Base-by-base conservation (phyloP, 352 stramenopile genomes). In the Saprolegnia parasitica region DNA sequence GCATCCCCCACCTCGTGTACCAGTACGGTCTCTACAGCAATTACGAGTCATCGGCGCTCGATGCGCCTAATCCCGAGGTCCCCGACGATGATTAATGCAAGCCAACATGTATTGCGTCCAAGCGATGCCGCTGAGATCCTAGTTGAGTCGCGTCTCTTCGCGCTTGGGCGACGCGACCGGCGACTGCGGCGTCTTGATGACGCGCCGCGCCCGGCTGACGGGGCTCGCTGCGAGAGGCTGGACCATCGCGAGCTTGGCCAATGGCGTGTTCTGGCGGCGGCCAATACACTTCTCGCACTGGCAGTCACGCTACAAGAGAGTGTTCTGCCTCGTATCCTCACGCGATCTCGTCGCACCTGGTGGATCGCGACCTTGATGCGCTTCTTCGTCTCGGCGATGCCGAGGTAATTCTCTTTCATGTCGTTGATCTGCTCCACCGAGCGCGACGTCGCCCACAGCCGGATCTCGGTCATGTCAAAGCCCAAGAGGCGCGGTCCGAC, bases 1-100 rank as follows among this genome's bases (percentile, higher is more conserved):
- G 81, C 23, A 98, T 98, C 68, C 93, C 95, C 16, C 87, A 98
- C 76, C 82, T 98, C 21, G 90, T 98, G 52, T 98, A 98, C 76
- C 94, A 98, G 71, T 98, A 98, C 72, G 87, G 84, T 11, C 78
- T 97, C 8, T 98, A 86, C 72, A 81, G 86, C 60, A 98, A 98
- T 78, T 98, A 96, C 57, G 63, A 77, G n/a, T 93, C 87, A 0
- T 42, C 67, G 24, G 71, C 73, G n/a, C 78, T 97, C 21, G 71
- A 75, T 21, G 49, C 68, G 13, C 23, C 62, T 46, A 97, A 97
- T 54, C 83, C 85, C 0, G 90, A 97, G 67, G 77, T 97, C 24
- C 73, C 80, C 9, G 74, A 78, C 32, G 79, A 80, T 37, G 58
- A 80, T 23, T 47, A 56, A 47, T 60, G 24, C 20, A 60, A 60